Conservation (phyloP, 2,329 filamentous ascomycete species). For the Sporothrix mexicana region DNA sequence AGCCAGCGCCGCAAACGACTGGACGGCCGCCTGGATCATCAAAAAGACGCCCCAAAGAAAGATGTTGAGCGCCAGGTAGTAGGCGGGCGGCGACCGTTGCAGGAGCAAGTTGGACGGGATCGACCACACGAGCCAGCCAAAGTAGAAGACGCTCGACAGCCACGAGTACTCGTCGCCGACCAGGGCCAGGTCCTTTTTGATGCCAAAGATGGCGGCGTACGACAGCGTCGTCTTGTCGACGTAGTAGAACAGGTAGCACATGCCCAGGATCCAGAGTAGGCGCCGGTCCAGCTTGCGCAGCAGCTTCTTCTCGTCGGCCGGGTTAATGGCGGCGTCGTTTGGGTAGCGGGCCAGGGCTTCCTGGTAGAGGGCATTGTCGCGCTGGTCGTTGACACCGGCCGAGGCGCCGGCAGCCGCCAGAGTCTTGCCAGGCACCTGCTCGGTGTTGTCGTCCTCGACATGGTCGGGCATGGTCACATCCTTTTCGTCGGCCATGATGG, state of each 20-base stretch:
- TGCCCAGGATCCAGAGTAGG: conserved; percentile 8
- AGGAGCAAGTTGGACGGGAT: not conserved
- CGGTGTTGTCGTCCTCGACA: not conserved
- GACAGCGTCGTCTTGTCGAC: conserved; percentile 14
- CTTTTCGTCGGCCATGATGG: not conserved
- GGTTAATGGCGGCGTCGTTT: conserved; percentile 7
- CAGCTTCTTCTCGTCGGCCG: conserved; percentile 2
- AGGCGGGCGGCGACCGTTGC: not conserved
- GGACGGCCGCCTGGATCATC: conserved; percentile 9
- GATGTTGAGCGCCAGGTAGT: conserved; percentile 14
- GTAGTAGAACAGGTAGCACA: conserved; percentile 11
- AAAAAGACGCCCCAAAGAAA: not conserved
- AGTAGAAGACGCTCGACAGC: conserved; percentile 8
- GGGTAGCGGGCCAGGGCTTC: conserved; percentile 7
- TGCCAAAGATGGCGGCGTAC: conserved; percentile 2
- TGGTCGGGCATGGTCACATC: not conserved
- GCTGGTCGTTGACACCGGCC: not conserved
- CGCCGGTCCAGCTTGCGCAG: conserved; percentile 9
- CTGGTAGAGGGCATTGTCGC: not conserved
- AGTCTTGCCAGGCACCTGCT: not conserved
- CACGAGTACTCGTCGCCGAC: conserved; percentile 1
- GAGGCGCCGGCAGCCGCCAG: not conserved
- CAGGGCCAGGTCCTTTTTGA: not conserved
- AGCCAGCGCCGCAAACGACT: not conserved
- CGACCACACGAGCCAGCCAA: conserved; percentile 6